A percentile compares a stretch with the other conserved stretches of the same genome.
These are phyloP conservation scores for Cladosporium oxysporum DNA, from an alignment of 2,329 filamentous ascomycete genomes.

Conservation along the genomic window DNA sequence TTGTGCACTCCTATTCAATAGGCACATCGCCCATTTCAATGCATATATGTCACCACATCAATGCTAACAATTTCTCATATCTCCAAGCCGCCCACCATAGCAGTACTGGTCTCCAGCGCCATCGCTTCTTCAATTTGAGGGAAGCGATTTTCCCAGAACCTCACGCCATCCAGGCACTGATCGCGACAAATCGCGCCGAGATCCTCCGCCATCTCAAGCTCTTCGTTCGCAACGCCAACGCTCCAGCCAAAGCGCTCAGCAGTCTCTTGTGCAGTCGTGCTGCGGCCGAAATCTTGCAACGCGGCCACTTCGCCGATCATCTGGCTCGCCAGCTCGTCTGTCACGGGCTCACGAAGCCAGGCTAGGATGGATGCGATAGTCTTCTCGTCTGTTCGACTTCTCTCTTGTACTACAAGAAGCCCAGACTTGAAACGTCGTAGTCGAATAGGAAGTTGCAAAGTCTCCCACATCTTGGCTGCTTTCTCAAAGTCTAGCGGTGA, in stretches of 20 bases:
- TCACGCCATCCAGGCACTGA: constrained; percentile 84
- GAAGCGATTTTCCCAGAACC: constrained; percentile 81
- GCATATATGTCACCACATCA: neutral
- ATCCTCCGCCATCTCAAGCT: constrained; percentile 97
- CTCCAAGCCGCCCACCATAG: neutral
- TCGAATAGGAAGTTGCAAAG: constrained; percentile 79
- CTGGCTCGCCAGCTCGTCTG: constrained; percentile 62
- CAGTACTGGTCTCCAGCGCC: neutral
- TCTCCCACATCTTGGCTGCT: constrained; percentile 85
- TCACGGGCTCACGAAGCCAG: constrained; percentile 65
- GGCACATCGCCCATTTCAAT: neutral
- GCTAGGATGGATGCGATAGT: constrained; percentile 73
- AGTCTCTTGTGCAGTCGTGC: constrained; percentile 85
- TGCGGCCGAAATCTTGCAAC: constrained; percentile 67
- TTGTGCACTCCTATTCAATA: neutral
- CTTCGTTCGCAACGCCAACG: constrained; percentile 90
- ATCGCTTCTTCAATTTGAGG: constrained; percentile 3
- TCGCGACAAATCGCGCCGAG: constrained; percentile 84
- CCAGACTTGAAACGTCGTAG: constrained; percentile 89
- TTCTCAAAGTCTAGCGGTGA: constrained; percentile 90
- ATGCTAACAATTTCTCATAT: neutral
- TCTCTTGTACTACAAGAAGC: constrained; percentile 87
- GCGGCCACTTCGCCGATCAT: constrained; percentile 59
- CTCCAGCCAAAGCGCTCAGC: constrained; percentile 96
- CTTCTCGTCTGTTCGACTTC: constrained; percentile 86